Evolutionary conservation across 2,329 filamentous ascomycete species (phyloP), one percentile per base, ranked within the genome.

Genomic region (Sordariomycetes sp.): DNA sequence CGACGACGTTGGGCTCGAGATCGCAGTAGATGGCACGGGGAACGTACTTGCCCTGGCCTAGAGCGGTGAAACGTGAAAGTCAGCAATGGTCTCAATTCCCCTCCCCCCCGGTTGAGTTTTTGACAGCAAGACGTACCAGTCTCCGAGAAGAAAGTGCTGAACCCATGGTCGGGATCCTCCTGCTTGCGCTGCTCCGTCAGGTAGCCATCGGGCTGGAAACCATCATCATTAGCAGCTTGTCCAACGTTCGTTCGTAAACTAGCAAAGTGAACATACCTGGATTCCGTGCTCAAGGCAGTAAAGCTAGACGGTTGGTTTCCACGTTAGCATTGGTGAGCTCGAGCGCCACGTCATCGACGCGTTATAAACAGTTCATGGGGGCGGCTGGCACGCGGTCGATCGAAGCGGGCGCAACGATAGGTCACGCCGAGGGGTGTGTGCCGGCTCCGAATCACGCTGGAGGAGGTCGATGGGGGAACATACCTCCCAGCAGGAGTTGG

Each of bases 401-500:
- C n/a, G n/a, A 50, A 4, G 46, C n/a, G 5, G 46, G 46, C 46
- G 7, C 16, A 46, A 28, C 25, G 22, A 40, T 40, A 43, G 34
- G 24, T 25, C 14, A 14, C 28, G n/a, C 14, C 22, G 34, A 53
- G 28, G 18, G 37, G 24, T n/a, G 37, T 28, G 43, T 56, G 24
- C 24, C 18, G 20, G 22, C 11, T 16, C 46, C 11, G 22, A 52
- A 28, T 51, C 28, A 32, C 28, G 28, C 37, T 4, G 18, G 37
- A 10, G 22, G n/a, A 22, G 40, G 20, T n/a, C 40, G 24, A 50
- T 7, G 51, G 55, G 50, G 24, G 46, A 32, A 81, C 90, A 81
- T 81, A 99, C 94, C 91, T 99, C 94, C 94, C 94, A 99, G 87
- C 94, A 97, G 70, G 94, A 94, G 83, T 99, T 99, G 80, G 93